phyloP scores from a whole-genome alignment of 805 yeast species.

The Saturnispora diversa region DNA sequence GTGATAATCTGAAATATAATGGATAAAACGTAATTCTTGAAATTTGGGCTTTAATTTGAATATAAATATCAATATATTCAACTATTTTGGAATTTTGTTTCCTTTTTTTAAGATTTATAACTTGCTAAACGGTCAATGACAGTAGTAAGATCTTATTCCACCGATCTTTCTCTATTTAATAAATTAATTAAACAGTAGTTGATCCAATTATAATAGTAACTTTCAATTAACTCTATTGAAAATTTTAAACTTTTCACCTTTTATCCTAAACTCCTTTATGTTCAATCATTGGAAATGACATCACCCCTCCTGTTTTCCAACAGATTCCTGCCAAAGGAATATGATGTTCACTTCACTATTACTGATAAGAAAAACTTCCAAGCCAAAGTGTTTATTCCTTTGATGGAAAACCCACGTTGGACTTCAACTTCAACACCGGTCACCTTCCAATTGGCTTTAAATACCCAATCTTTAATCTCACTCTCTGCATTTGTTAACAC shows the following conservation, averaged over 20 bases:
- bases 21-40: no score
- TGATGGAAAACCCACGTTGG: constrained; percentile 23
- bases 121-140: no score
- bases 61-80: no score
- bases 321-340: constrained; percentile 31
- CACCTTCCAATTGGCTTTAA: constrained; percentile 28
- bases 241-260: no score
- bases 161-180: background rate
- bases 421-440: constrained; percentile 10
- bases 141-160: no score
- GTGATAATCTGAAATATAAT: no score
- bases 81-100: no score
- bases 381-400: constrained; percentile 32
- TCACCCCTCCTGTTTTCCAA: constrained; percentile 28
- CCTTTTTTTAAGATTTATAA: no score
- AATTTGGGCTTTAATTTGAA: no score
- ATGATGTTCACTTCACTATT: constrained; percentile 31
- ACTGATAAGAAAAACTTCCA: constrained; percentile 40
- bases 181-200: no score
- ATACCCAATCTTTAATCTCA: constrained; percentile 36
- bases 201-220: no score
- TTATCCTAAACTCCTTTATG: background rate
- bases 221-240: no score
- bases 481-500: constrained; percentile 25
- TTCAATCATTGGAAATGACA: constrained; percentile 4